These are phyloP conservation scores for Hyaloscypha bicolor DNA, from an alignment of 495 filamentous ascomycete species.

Conservation along the genomic window DNA sequence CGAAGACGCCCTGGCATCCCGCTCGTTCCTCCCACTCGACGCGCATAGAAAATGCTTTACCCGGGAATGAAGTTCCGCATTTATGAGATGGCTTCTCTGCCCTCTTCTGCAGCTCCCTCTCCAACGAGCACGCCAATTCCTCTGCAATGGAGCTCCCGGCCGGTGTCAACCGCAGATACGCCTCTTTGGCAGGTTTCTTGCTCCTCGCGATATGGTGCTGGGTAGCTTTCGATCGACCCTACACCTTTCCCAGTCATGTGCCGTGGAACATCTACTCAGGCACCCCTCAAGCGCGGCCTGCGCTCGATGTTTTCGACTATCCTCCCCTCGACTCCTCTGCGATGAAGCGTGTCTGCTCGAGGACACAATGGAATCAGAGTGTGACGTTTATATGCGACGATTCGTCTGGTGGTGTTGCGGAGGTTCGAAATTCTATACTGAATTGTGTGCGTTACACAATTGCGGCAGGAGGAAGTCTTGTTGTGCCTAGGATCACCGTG, in stretches of 20 bases:
- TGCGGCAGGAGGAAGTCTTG: constrained; percentile 26
- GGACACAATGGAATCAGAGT: constrained; percentile 25
- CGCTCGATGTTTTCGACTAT: constrained; percentile 24
- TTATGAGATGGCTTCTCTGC: not conserved
- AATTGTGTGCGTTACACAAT: constrained; percentile 35
- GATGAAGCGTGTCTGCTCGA: constrained; percentile 25
- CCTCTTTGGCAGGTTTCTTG: constrained; percentile 13
- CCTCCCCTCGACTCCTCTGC: constrained; percentile 23
- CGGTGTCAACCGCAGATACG: constrained; percentile 22
- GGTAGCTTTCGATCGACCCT: constrained; percentile 24
- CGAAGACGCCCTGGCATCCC: not conserved
- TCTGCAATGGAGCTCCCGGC: constrained; percentile 10
- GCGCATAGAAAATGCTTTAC: not conserved
- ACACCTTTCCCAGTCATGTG: constrained; percentile 17
- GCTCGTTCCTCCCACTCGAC: not conserved
- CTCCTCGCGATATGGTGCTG: constrained; percentile 26
- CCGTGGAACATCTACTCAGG: constrained; percentile 14
- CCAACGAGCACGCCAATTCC: not conserved
- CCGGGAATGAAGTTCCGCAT: constrained; percentile 4
- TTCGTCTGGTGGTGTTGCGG: constrained; percentile 21
- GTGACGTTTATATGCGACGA: constrained; percentile 32
- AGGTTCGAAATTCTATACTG: constrained; percentile 28
- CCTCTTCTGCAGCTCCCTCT: not conserved
- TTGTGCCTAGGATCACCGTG: constrained; percentile 27
- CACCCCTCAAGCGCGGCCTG: constrained; percentile 8